These are phyloP conservation scores for Cladosporium sp. DNA, from an alignment of 2,329 filamentous ascomycete genomes.

Conservation along the genomic window DNA sequence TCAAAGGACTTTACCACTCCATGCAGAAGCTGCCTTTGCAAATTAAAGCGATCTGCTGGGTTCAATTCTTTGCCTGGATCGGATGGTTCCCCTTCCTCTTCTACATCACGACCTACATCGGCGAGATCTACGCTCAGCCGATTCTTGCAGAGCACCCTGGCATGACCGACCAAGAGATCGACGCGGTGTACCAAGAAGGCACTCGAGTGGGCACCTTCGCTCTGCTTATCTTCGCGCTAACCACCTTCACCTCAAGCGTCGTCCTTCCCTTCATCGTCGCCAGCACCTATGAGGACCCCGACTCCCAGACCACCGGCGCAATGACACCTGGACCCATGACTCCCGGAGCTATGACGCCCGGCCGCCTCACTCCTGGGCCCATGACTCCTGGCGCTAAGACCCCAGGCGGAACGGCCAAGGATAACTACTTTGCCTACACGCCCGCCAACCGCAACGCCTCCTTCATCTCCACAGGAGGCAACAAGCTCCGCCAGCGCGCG, in stretches of 20 bases:
- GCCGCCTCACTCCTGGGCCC: slow-evolving; percentile 15
- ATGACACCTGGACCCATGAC: slow-evolving; percentile 40
- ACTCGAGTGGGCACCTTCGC: slow-evolving; percentile 88
- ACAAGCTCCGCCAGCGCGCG: slow-evolving; percentile 7
- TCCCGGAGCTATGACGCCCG: slow-evolving; percentile 38
- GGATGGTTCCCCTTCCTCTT: slow-evolving; percentile 95
- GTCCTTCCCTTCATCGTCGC: slow-evolving; percentile 81
- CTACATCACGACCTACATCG: slow-evolving; percentile 88
- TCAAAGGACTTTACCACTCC: slow-evolving; percentile 70
- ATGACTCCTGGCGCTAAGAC: slow-evolving; percentile 21
- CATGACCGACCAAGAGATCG: slow-evolving; percentile 71
- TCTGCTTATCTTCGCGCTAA: slow-evolving; percentile 80
- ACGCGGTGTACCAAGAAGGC: slow-evolving; percentile 75
- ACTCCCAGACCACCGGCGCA: slow-evolving; percentile 26
- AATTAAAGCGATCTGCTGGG: slow-evolving; percentile 70
- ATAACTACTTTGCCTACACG: slow-evolving; percentile 24
- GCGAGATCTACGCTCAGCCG: slow-evolving; percentile 86
- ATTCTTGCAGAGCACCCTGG: slow-evolving; percentile 72
- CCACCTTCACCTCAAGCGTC: slow-evolving; percentile 76
- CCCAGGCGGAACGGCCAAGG: slow-evolving; percentile 14
- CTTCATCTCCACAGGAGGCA: slow-evolving; percentile 5
- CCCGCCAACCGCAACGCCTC: slow-evolving; percentile 10
- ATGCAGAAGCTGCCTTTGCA: slow-evolving; percentile 77
- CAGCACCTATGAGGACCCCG: slow-evolving; percentile 62
- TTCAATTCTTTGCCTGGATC: slow-evolving; percentile 73